Evolutionary conservation across 2,329 filamentous ascomycete species (phyloP).

Genomic region (Ophiostoma sp.): DNA sequence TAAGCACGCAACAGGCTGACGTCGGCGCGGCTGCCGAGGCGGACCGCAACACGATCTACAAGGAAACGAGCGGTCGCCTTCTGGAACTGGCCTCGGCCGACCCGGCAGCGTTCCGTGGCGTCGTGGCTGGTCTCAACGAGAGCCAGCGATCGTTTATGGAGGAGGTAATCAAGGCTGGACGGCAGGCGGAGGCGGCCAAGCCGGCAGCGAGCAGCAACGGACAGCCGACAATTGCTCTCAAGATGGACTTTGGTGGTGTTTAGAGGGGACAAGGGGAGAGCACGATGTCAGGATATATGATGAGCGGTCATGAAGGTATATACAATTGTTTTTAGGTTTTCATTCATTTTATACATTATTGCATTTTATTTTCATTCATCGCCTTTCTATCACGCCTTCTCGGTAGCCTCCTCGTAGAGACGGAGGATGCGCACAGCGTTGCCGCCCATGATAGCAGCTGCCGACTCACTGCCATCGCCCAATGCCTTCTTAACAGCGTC

Average conservation of each 20-base stretch:
- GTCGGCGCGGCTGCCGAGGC: constrained; percentile 32
- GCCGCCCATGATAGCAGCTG: constrained; percentile 30
- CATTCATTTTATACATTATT: neutral
- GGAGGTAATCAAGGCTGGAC: constrained; percentile 70
- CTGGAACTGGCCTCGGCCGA: constrained; percentile 79
- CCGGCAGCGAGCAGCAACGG: constrained; percentile 41
- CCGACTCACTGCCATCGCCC: constrained; percentile 26
- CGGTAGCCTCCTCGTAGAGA: constrained; percentile 24
- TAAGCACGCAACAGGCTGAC: constrained; percentile 33
- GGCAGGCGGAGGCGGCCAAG: constrained; percentile 40
- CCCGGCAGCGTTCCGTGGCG: constrained; percentile 68
- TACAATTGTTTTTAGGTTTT: constrained; percentile 1
- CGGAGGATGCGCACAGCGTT: constrained; percentile 31
- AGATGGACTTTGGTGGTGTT: constrained; percentile 79
- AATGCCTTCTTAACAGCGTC: constrained; percentile 46
- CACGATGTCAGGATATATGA: neutral
- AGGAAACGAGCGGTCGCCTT: constrained; percentile 73
- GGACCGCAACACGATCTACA: constrained; percentile 55
- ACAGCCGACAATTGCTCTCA: constrained; percentile 84
- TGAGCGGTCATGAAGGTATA: neutral
- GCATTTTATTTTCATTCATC: neutral
- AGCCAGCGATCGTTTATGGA: constrained; percentile 78
- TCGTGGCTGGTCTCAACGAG: constrained; percentile 70
- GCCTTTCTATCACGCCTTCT: neutral
- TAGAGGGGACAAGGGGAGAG: neutral